Conservation (phyloP, 345 rosid species). For the Dipteronia sinensis region DNA sequence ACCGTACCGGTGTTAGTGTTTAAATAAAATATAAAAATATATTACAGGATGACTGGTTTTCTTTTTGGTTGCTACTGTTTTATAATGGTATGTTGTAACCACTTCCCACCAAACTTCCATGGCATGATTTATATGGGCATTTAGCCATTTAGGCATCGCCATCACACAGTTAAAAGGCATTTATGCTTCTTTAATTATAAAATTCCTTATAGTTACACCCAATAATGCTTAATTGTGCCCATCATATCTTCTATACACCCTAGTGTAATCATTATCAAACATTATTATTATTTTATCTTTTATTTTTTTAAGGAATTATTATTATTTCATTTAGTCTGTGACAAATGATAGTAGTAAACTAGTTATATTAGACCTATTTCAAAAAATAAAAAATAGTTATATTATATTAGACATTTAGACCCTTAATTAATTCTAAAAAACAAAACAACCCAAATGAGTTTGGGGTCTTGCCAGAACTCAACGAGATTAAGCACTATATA, state of each 20-base stretch:
- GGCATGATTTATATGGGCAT: background rate
- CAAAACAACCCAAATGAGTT: background rate
- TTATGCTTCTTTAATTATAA: background rate
- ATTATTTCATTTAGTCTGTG: background rate
- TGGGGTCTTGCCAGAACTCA: too few species aligned
- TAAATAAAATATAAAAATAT: too few species aligned
- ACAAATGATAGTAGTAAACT: background rate
- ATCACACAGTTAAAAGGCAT: slow-evolving; percentile 11
- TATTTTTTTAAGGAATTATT: too few species aligned
- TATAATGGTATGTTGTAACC: slow-evolving; percentile 8
- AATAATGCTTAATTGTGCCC: slow-evolving; percentile 8
- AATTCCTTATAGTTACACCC: slow-evolving; percentile 13
- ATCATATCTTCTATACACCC: background rate
- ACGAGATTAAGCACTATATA: too few species aligned
- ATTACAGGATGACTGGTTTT: background rate
- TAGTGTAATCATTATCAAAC: slow-evolving; percentile 13
- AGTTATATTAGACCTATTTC: background rate
- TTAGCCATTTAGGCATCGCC: background rate
- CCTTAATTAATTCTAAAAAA: background rate
- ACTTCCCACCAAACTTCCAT: slow-evolving; percentile 16
- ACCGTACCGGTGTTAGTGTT: too few species aligned
- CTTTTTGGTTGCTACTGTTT: background rate
- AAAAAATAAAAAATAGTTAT: background rate
- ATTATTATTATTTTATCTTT: background rate
- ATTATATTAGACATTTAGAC: too few species aligned